These are phyloP conservation scores for Pseudevernia furfuracea DNA, from an alignment of 495 filamentous ascomycete genomes.

Conservation along the genomic window DNA sequence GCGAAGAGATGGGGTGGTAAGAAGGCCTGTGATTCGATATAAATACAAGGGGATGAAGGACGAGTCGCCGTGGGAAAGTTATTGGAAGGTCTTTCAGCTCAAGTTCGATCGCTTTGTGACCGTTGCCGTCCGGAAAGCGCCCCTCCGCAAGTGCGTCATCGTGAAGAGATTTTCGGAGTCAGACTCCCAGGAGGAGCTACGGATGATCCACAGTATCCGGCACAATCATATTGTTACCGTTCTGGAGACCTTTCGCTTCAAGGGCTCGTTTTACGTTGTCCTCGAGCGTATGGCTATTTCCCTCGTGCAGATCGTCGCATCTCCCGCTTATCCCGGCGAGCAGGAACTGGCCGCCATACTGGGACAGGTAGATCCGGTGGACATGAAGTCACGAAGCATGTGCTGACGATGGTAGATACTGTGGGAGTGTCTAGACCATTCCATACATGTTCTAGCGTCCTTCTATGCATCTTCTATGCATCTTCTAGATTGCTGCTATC, in stretches of 20 bases:
- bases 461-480: no score
- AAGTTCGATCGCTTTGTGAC: background rate
- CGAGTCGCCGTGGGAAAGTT: background rate
- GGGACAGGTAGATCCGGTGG: conserved; percentile 23
- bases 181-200: background rate
- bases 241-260: conserved; percentile 21
- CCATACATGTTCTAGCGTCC: background rate
- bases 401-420: background rate
- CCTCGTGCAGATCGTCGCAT: conserved; percentile 25
- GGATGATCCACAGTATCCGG: conserved; percentile 5
- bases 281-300: conserved; percentile 27
- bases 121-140: background rate
- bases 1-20: background rate
- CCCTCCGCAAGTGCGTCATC: background rate
- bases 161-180: background rate
- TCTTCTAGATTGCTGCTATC: no score
- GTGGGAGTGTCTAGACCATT: no score
- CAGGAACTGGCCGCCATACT: conserved; percentile 29
- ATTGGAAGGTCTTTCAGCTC: background rate
- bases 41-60: background rate
- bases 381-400: background rate
- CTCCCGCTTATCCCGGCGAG: conserved; percentile 24
- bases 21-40: background rate
- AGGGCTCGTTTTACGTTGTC: conserved; percentile 20
- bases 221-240: conserved; percentile 18